Conservation (phyloP, 164 flowering plant species). For the Piper longum region DNA sequence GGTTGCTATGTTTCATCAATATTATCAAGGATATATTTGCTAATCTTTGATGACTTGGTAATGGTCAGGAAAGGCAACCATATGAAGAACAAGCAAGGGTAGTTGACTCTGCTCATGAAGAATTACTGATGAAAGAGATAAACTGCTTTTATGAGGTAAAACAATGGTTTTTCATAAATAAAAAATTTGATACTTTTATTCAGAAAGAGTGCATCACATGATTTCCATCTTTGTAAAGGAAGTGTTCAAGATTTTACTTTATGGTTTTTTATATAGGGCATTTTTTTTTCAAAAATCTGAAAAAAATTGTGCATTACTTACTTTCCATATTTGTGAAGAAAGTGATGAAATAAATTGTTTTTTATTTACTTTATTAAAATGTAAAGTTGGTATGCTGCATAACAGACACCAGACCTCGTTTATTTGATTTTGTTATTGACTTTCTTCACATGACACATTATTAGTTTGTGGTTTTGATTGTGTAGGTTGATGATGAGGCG, state of each 20-base stretch:
- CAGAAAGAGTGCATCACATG: too few species aligned
- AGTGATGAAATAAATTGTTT: too few species aligned
- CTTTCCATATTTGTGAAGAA: too few species aligned
- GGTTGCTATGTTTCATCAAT: neutral
- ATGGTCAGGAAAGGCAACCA: neutral
- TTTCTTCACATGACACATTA: neutral
- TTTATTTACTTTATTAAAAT: too few species aligned
- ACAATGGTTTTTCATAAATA: neutral
- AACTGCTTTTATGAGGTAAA: neutral
- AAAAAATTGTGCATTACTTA: too few species aligned
- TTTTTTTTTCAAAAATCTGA: too few species aligned
- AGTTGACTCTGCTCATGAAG: neutral
- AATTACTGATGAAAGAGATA: neutral
- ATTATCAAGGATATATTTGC: neutral
- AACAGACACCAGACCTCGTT: neutral
- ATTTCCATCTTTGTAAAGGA: too few species aligned
- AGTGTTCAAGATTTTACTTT: too few species aligned
- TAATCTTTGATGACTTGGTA: neutral
- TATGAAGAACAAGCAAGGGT: neutral
- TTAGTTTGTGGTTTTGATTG: neutral
- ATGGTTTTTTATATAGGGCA: too few species aligned
- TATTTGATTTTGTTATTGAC: neutral
- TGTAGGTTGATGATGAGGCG: constrained; percentile 1
- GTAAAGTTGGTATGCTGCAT: too few species aligned
- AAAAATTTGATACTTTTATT: neutral